Percentiles rank a stretch among this genome's conserved stretches.
phyloP scores from a whole-genome alignment of 208 protist species.

The Leishmania guyanensis region DNA sequence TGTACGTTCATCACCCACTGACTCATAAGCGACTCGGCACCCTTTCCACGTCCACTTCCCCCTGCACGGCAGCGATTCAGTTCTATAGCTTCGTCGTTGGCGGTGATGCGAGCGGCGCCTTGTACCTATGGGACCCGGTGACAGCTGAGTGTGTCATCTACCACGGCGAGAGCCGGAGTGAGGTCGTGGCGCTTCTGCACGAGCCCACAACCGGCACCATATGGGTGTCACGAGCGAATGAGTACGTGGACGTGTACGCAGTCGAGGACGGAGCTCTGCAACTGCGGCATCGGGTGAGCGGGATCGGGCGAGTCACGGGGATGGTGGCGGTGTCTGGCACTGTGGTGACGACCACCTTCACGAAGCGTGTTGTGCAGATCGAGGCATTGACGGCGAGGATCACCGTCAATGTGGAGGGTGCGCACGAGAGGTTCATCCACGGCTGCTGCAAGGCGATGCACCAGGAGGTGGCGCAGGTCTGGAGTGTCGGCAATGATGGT shows the following conservation, averaged over 20 bases:
- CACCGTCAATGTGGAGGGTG: conserved; percentile 6
- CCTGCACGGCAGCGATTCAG: conserved; percentile 56
- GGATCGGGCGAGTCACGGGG: conserved; percentile 48
- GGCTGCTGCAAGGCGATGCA: conserved; percentile 43
- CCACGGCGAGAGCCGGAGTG: conserved; percentile 44
- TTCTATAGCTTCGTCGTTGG: conserved; percentile 58
- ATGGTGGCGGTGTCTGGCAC: conserved; percentile 62
- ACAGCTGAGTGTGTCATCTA: conserved; percentile 33
- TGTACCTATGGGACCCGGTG: conserved; percentile 61
- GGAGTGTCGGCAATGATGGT: conserved; percentile 66
- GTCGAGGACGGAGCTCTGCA: conserved; percentile 17
- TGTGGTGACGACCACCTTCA: conserved; percentile 60
- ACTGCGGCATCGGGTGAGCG: conserved; percentile 30
- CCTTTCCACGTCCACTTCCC: conserved; percentile 36
- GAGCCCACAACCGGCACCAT: conserved; percentile 60
- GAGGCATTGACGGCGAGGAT: conserved; percentile 42
- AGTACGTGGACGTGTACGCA: conserved; percentile 65
- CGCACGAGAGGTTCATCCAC: conserved; percentile 62
- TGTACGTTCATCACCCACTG: conserved; percentile 53
- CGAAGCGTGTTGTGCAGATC: conserved; percentile 48
- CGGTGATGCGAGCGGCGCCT: conserved; percentile 52
- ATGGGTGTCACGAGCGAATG: conserved; percentile 67
- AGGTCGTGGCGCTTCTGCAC: conserved; percentile 49
- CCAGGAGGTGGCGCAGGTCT: conserved; percentile 57
- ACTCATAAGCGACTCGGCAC: conserved; percentile 39